Conservation (phyloP, 2,329 filamentous ascomycete species). For the Ophiostoma sp. region DNA sequence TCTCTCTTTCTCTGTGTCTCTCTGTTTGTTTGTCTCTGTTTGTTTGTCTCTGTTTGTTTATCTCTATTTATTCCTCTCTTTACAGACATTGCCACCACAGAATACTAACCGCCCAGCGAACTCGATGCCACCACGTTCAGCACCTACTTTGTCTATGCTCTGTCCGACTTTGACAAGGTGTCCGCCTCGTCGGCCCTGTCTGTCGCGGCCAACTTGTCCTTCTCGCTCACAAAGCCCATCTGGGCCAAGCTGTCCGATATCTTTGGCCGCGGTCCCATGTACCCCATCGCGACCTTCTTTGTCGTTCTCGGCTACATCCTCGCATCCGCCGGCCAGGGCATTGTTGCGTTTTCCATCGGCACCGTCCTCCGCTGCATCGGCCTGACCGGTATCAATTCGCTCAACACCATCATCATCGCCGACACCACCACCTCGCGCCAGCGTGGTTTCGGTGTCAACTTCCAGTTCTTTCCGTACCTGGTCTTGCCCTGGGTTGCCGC, state of each 20-base stretch:
- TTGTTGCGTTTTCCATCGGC: constrained; percentile 49
- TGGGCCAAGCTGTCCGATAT: constrained; percentile 58
- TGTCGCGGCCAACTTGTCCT: constrained; percentile 36
- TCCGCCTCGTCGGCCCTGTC: constrained; percentile 32
- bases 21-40: too few relatives aligned
- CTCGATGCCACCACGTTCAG: constrained; percentile 32
- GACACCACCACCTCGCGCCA: constrained; percentile 51
- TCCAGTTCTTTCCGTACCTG: constrained; percentile 49
- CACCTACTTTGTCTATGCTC: constrained; percentile 34
- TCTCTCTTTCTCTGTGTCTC: too few relatives aligned
- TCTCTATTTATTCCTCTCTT: not conserved
- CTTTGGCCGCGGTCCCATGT: constrained; percentile 58
- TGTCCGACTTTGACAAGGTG: constrained; percentile 33
- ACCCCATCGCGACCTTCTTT: constrained; percentile 49
- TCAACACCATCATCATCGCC: constrained; percentile 59
- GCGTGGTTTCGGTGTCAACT: constrained; percentile 47
- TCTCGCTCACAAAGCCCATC: constrained; percentile 54
- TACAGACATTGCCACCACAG: too few relatives aligned
- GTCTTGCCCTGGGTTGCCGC: constrained; percentile 53
- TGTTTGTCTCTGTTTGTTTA: too few relatives aligned
- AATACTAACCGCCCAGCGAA: constrained; percentile 22
- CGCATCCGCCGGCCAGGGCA: constrained; percentile 48
- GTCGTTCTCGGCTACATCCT: constrained; percentile 55
- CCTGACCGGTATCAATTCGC: constrained; percentile 53
- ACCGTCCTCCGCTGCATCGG: constrained; percentile 57